Percentiles rank a stretch among this genome's conserved stretches.
phyloP scores from a whole-genome alignment of 257 asterid species.

The Gentiana dahurica region DNA sequence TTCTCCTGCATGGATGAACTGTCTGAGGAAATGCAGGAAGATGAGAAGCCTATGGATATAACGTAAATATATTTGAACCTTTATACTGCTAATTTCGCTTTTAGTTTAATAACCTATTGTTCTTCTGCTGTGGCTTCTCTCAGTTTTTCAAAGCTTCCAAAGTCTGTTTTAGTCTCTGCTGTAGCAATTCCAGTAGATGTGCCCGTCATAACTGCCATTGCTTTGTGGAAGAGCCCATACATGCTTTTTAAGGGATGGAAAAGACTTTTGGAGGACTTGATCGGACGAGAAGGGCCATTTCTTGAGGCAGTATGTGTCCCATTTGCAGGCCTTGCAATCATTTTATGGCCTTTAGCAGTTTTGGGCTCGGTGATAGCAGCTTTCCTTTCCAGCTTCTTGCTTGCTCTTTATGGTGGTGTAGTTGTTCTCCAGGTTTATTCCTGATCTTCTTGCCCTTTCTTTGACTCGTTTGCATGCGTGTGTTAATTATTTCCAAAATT shows the following conservation, averaged over 20 bases:
- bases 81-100: no score
- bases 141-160: conserved; percentile 59
- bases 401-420: conserved; percentile 66
- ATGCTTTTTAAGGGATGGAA: conserved; percentile 88
- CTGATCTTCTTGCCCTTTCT: not conserved
- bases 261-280: conserved; percentile 68
- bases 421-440: conserved; percentile 56
- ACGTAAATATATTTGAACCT: conserved; percentile 26
- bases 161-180: conserved; percentile 53
- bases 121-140: not conserved
- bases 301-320: conserved; percentile 85
- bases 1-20: conserved; percentile 90
- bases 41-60: conserved; percentile 59
- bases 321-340: conserved; percentile 76
- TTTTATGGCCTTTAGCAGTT: conserved; percentile 90
- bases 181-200: conserved; percentile 55
- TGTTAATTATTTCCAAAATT: not conserved
- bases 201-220: conserved; percentile 51
- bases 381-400: conserved; percentile 59
- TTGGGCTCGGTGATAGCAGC: conserved; percentile 52
- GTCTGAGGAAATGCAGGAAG: conserved; percentile 39
- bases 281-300: conserved; percentile 91
- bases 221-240: conserved; percentile 89
- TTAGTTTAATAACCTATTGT: not conserved
- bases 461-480: not conserved